Base-by-base conservation (phyloP, 179 eudicot species). In the Drosera spatulata region DNA sequence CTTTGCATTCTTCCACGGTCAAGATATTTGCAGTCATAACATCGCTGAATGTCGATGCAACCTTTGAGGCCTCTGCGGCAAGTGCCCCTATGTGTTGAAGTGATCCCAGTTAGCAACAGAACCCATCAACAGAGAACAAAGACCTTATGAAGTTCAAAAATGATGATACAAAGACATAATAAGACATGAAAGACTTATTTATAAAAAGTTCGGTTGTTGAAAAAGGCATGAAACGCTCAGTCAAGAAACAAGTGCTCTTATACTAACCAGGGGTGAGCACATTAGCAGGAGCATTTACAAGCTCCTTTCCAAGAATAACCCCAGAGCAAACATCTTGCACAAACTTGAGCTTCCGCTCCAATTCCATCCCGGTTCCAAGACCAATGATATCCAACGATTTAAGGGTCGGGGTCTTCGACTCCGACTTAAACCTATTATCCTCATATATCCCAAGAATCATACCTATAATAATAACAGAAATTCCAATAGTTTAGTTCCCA, bases 261-360 rank as follows among this genome's bases (percentile, higher is more conserved):
- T 40, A 81, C 87, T 22, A 55, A 91, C 96, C 98, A 60, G 98
- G 98, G 56, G 98, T 91, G 61, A 91, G 96, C 48, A 91, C 96
- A 72, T 91, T 91, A 15, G 98, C 87, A 37, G 98, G 98, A 8
- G 98, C 86, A 73, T 91, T 91, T 45, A 88, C 98, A 58, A 91
- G 89, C 80, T 91, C 86, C 75, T 73, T 86, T 39, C 96, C 98
- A 42, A 88, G 70, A 55, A 91, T 86, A 58, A 91, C 72, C 41
- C 96, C 98, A 42, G 91, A 73, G 70, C 86, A 88, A 56, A 84
- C 72, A 50, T 80, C 71, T 67, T 77, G 78, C 10, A 79, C 82
- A 37, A 65, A 71, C 73, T 91, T 88, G 47, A 91, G 84, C 65
- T 81, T 82, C 73, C 84, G 86, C 52, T 86, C 82, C 44, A 91